These are phyloP conservation scores for Chrysochromulina parva DNA, from an alignment of 78 protist species.

Conservation along the genomic window DNA sequence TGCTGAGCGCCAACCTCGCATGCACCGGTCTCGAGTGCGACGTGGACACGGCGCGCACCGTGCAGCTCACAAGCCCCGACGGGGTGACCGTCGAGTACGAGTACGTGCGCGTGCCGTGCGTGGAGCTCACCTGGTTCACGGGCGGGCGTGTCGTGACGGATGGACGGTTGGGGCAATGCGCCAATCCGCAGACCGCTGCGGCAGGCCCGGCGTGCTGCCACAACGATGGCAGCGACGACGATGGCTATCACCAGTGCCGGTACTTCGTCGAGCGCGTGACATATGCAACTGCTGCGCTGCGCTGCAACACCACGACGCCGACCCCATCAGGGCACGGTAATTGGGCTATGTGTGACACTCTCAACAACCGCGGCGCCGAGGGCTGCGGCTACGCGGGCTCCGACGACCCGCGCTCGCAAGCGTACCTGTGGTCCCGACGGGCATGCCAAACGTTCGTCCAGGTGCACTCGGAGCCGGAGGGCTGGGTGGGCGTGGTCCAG, in stretches of 20 bases:
- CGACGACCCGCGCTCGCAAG: no score
- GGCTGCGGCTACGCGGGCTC: background rate
- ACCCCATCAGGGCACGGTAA: no score
- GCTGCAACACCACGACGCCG: background rate
- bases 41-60: background rate
- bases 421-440: background rate
- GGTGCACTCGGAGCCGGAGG: background rate
- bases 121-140: background rate
- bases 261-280: background rate
- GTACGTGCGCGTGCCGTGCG: conserved; percentile 5
- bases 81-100: background rate
- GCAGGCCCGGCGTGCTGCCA: background rate
- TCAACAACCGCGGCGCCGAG: background rate
- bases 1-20: no score
- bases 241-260: background rate
- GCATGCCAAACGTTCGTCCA: background rate
- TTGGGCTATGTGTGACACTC: background rate
- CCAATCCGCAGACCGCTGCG: background rate
- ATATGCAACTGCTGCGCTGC: background rate
- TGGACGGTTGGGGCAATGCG: background rate
- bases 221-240: no score
- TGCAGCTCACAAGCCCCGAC: background rate
- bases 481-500: background rate
- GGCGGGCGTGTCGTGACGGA: background rate
- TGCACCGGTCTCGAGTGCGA: no score